Base-by-base conservation (phyloP, 1,284 basidiomycete species). In the Cryptococcus maquisensis region DNA sequence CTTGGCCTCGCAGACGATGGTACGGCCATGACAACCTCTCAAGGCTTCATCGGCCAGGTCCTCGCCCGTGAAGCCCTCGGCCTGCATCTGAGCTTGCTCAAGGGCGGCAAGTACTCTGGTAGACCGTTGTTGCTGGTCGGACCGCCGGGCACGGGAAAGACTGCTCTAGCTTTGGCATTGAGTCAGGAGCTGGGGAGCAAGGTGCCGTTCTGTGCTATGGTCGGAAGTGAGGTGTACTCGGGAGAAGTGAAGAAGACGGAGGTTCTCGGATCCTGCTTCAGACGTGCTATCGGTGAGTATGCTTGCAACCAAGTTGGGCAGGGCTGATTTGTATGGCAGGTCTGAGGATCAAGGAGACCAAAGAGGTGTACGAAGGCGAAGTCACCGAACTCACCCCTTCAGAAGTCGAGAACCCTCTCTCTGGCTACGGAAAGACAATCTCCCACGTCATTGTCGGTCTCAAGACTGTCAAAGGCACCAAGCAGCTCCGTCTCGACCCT, bases 241-340 rank as follows among this genome's bases (percentile, higher is more conserved):
- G 86, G 90, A 9, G 95, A 98, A 76, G 93, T 98, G 53, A 98
- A 98, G 80, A 98, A 98, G 82, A 98, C 95, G 0, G 95, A 98
- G 74, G 94, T 98, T 2, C 79, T 98, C n/a, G 91, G 93, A 56
- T 94, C 97, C 75, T 86, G 86, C 49, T 98, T 98, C 77, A 82
- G 95, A 55, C 80, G 95, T 63, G 94, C 96, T 10, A 98, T 98
- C 57, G 95, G 94, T 92, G 71, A 70, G 87, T 79, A 32, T 32
- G 3, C 3, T 43, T 47, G 5, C n/a, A 36, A 20, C 44, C n/a
- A n/a, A n/a, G n/a, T n/a, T n/a, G 26, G 46, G 32, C 53, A 54
- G n/a, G 36, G 21, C 24, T 44, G 2, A 44, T 21, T n/a, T n/a
- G 23, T 40, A n/a, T 20, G 38, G 10, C 68, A 95, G 92, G 93